phyloP scores from a whole-genome alignment of 2,329 filamentous ascomycete species.

The Tympanopsis confertula region DNA sequence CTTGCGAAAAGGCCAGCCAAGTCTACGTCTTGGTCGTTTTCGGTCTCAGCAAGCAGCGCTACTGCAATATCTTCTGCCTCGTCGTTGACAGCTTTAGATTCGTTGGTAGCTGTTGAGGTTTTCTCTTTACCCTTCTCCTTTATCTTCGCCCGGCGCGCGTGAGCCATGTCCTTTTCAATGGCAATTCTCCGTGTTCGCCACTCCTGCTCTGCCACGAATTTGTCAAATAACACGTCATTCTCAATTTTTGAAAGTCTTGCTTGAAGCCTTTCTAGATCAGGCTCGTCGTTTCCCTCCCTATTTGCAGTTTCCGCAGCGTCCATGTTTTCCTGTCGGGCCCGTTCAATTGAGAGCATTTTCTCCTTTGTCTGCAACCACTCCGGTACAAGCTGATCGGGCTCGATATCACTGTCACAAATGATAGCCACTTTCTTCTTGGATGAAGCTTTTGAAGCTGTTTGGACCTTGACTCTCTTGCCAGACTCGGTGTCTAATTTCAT shows the following conservation, averaged over 20 bases:
- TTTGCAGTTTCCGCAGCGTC: slow-evolving; percentile 23
- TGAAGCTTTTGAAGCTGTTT: neutral
- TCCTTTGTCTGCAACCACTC: slow-evolving; percentile 67
- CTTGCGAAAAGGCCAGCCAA: slow-evolving; percentile 45
- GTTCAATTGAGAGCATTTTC: slow-evolving; percentile 50
- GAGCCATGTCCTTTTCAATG: slow-evolving; percentile 49
- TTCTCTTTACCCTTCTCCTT: slow-evolving; percentile 16
- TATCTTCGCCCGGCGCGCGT: slow-evolving; percentile 26
- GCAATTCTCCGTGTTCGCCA: slow-evolving; percentile 50
- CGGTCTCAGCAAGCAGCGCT: slow-evolving; percentile 42
- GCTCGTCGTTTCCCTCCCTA: slow-evolving; percentile 17
- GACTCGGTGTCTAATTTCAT: slow-evolving; percentile 8
- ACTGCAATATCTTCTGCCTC: slow-evolving; percentile 48
- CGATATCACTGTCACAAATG: slow-evolving; percentile 57
- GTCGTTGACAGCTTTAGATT: slow-evolving; percentile 34
- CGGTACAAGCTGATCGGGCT: slow-evolving; percentile 64
- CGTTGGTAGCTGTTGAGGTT: slow-evolving; percentile 11
- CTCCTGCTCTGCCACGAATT: slow-evolving; percentile 46
- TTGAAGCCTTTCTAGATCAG: slow-evolving; percentile 52
- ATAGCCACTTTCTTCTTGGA: slow-evolving; percentile 30
- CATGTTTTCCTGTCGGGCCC: slow-evolving; percentile 33
- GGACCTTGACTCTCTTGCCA: neutral
- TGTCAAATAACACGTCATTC: slow-evolving; percentile 66
- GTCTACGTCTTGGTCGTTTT: slow-evolving; percentile 41
- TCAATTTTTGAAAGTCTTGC: slow-evolving; percentile 69